Conservation (phyloP, 1,139 yeast genomes). For the Pichia sp. region DNA sequence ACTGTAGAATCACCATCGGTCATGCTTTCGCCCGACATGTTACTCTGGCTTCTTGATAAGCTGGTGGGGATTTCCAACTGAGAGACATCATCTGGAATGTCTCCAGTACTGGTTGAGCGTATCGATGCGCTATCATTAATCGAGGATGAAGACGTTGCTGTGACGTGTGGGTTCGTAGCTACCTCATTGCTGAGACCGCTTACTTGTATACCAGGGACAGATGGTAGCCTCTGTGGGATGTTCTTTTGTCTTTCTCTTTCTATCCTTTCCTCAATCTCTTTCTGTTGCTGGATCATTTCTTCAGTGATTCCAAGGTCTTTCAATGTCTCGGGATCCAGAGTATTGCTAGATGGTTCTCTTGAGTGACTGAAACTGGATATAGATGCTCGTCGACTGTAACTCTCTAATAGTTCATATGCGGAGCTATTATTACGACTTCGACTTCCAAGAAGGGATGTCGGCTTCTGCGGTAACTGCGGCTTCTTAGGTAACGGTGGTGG, state of each 20-base stretch:
- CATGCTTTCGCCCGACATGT: neutral
- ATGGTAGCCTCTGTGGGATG: neutral
- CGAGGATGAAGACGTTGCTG: neutral
- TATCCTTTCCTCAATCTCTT: constrained; percentile 9
- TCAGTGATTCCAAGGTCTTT: constrained; percentile 8
- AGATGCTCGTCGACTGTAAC: constrained; percentile 6
- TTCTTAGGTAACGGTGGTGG: constrained; percentile 11
- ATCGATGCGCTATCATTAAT: neutral
- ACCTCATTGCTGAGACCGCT: too few species aligned
- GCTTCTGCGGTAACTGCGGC: constrained; percentile 7
- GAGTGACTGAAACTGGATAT: neutral
- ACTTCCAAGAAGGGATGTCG: constrained; percentile 1
- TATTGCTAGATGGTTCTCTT: neutral
- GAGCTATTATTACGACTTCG: neutral
- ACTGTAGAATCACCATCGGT: constrained; percentile 3
- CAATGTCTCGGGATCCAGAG: constrained; percentile 5
- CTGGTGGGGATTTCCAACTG: constrained; percentile 11
- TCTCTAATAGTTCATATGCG: constrained; percentile 7
- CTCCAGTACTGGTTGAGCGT: constrained; percentile 1
- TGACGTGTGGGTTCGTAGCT: too few species aligned
- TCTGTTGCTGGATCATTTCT: constrained; percentile 9
- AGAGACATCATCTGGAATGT: constrained; percentile 5
- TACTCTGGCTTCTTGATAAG: constrained; percentile 5
- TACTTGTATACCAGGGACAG: too few species aligned
- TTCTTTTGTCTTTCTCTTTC: constrained; percentile 2